Evolutionary conservation across 352 stramenopile genomes (phyloP), one percentile per base, ranked within the genome.

Genomic region (Globisporangium uncinulatum): DNA sequence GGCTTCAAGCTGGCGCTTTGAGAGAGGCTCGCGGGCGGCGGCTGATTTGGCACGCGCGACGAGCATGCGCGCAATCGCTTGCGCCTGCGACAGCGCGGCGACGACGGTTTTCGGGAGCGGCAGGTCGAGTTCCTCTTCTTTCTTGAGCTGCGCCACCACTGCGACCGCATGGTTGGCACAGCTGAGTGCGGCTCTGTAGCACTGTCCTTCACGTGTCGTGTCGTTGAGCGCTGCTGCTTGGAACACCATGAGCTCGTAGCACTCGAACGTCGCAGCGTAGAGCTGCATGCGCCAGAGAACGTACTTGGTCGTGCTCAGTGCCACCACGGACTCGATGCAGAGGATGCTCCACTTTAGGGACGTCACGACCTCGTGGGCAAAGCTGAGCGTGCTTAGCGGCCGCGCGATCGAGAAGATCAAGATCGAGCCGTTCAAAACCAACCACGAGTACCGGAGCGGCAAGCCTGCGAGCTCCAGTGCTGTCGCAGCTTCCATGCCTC

Each of bases 71-170:
- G 61, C 59, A 10, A 69, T 74, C 3, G 54, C 69, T 32, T 91
- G 75, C 31, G 77, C 76, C 31, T 76, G 60, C 17, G 42, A 39
- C 9, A 94, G 51, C 24, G 67, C 61, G 4, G 43, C 49, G 9
- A 71, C 52, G 6, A 87, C 71, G 1, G 70, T 51, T 10, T 64
- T 58, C 1, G 83, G 74, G 8, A 94, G 31, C 6, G 81, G 83
- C 29, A 83, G 41, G 42, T 94, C 81, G 10, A 90, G 66, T 51
- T 90, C 83, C 69, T 92, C 83, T 66, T 92, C 83, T 32, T 86
- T 87, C 15, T 74, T 68, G 3, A 94, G 53, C 7, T 69, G 67
- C 15, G 72, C 53, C 8, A 90, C 81, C 4, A 48, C 34, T 47
- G 65, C 55, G 0, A 73, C 61, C 0, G 76, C 70, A 31, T 74